Percentiles rank a stretch among this genome's conserved stretches.
phyloP scores from a whole-genome alignment of 2,329 filamentous ascomycete species.

The Calycina marina region DNA sequence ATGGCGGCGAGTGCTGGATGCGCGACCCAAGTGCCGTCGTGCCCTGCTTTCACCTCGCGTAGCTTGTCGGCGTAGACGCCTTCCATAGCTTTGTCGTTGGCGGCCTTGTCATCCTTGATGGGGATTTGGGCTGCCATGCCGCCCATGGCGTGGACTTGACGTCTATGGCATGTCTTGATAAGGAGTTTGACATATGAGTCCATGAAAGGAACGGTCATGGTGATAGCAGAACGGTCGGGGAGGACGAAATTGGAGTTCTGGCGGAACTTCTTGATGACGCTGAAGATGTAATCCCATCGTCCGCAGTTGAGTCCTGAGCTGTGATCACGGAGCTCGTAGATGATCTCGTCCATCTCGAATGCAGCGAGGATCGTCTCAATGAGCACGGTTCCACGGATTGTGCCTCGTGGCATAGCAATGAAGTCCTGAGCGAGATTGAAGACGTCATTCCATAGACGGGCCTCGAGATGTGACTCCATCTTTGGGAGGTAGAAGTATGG shows the following conservation, averaged over 20 bases:
- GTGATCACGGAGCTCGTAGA: conserved; percentile 96
- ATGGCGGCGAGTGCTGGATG: conserved; percentile 85
- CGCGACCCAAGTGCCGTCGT: conserved; percentile 94
- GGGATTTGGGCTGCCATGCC: conserved; percentile 99
- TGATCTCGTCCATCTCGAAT: conserved; percentile 99
- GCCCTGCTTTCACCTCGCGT: conserved; percentile 84
- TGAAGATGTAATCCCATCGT: conserved; percentile 99
- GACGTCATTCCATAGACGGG: conserved; percentile 92
- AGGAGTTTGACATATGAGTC: conserved; percentile 90
- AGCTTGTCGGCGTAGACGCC: conserved; percentile 89
- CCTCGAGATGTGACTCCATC: conserved; percentile 96
- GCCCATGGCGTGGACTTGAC: conserved; percentile 96
- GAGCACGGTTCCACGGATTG: conserved; percentile 85
- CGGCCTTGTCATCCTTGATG: conserved; percentile 84
- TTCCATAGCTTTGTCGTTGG: conserved; percentile 91
- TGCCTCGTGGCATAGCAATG: conserved; percentile 77
- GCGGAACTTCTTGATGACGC: conserved; percentile 98
- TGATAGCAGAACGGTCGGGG: conserved; percentile 79
- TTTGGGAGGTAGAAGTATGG: conserved; percentile 98
- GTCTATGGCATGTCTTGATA: conserved; percentile 94
- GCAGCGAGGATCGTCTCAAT: conserved; percentile 97
- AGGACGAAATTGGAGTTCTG: conserved; percentile 87
- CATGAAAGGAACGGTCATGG: conserved; percentile 99
- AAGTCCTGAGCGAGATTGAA: conserved; percentile 95
- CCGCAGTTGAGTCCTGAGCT: conserved; percentile 95